Conservation (phyloP, 306 rosid species). For the Quercus glauca region DNA sequence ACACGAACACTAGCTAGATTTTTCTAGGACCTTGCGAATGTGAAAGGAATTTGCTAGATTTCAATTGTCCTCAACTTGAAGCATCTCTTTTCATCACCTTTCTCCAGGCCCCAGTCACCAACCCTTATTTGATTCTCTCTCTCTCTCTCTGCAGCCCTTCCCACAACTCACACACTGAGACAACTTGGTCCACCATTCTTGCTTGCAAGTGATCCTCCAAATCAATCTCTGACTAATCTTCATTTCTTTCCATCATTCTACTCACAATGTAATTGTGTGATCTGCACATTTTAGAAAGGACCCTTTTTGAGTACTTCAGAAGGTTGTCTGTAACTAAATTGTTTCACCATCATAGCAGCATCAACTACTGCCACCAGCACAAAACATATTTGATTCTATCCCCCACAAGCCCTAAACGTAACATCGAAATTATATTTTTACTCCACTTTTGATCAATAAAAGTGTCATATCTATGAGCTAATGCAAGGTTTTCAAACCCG, state of each 20-base stretch:
- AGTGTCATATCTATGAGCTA: no score
- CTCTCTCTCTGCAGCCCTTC: conserved; percentile 4
- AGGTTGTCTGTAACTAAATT: no score
- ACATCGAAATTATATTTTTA: neutral
- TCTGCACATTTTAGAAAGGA: no score
- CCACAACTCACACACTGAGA: no score
- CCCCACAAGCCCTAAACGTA: conserved; percentile 8
- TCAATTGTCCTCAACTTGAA: neutral
- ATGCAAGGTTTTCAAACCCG: no score
- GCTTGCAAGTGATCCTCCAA: conserved; percentile 31
- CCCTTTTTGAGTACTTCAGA: no score
- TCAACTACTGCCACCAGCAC: no score
- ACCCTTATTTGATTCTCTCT: neutral
- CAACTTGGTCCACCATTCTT: conserved; percentile 37
- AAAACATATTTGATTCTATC: neutral
- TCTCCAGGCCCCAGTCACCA: neutral
- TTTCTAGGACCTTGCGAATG: no score
- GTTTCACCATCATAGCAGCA: no score
- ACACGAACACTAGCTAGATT: no score
- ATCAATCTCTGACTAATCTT: conserved; percentile 58
- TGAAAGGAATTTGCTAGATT: neutral
- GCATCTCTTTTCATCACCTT: conserved; percentile 13
- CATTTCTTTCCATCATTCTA: conserved; percentile 19
- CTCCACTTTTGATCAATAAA: neutral
- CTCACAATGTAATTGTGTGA: neutral